Base-by-base conservation (phyloP, 2,329 filamentous ascomycete species). In the Penicillium brasilianum region DNA sequence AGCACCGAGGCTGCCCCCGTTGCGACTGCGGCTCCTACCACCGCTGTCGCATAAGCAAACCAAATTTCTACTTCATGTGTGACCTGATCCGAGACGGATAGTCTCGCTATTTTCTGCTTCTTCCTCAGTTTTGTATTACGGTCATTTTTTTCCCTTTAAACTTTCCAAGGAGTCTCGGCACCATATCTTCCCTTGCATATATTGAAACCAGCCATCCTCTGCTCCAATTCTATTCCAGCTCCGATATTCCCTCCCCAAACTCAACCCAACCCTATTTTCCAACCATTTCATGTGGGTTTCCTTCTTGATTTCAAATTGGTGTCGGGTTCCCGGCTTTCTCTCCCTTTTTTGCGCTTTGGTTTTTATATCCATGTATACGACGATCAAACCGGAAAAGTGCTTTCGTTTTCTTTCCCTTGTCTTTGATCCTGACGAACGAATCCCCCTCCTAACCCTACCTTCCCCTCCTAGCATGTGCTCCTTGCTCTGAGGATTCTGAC, bases 31-130 rank as follows among this genome's bases (percentile, higher is more conserved):
- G 76, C 78, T 61, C 74, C 80, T 62, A 76, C 80, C 32, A 71
- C 80, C 58, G 74, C 81, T 55, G 77, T 79, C 61, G 80, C 80
- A 66, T 83, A 82, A 73, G 61, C 43, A 62, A 56, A 28, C 58
- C 54, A 20, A 55, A 20, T 18, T 43, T 44, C 41, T 52, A 13
- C 34, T 34, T 48, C 14, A n/a, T 55, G 18, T 18, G 28, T 46
- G 7, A 60, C 51, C 56, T 57, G 59, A 62, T 60, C 54, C 61
- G 60, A 65, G 52, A 62, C 51, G 36, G 9, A 25, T 25, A 20
- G 10, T 46, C 43, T 56, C 28, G 28, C 52, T 67, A 65, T 63
- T 58, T 56, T 61, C 55, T 66, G 62, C 64, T 60, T 62, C 57
- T 62, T 64, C 60, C 56, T 61, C 55, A 51, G 55, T 62, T 69